Evolutionary conservation across 768 basidiomycete genomes (phyloP), one percentile per base, ranked within the genome.

Genomic region (Rhizopogon vesiculosus): DNA sequence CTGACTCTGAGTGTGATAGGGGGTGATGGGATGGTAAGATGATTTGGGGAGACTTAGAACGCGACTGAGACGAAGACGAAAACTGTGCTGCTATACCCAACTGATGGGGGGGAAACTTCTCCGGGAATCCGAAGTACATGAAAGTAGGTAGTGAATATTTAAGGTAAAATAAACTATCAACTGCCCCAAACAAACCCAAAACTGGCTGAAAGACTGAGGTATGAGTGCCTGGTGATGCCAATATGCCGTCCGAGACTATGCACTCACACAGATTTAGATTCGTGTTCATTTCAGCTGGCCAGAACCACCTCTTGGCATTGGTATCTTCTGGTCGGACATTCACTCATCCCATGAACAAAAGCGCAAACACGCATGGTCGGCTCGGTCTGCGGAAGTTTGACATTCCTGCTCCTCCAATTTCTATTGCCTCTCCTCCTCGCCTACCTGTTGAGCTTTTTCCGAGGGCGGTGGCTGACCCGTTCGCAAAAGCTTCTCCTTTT

Each of bases 281-380:
- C 64, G 68, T 79, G 0, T 84, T 84, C 1, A 85, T 98, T 22
- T 80, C 85, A 4, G 81, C 87, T 2, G 93, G 94, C 13, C 68
- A 74, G 13, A 81, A 86, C 64, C 88, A 90, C 64, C 72, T 90
- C 9, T 78, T 90, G n/a, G 87, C 83, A 4, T 67, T 88, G 40
- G 87, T 88, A 8, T 85, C 84, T 9, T 56, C 71, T 39, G 93
- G 93, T 2, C 86, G 91, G 46, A 80, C 88, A 5, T 93, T 89
- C 66, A 81, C 85, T 2, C 83, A 91, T 63, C 91, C 94, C 0
- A 75, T 91, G 42, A 82, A 81, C 59, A 82, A 83, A 59, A 68
- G 78, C 8, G 93, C 89, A 29, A 98, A 98, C 70, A 72, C 79
- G 1, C 82, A 85, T 65, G 89, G 91, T 1, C 94, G 96, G 66